Percentiles rank a stretch among this genome's conserved stretches.
phyloP scores from a whole-genome alignment of 768 basidiomycete species.

The Pilatotrama ljubarskyi region DNA sequence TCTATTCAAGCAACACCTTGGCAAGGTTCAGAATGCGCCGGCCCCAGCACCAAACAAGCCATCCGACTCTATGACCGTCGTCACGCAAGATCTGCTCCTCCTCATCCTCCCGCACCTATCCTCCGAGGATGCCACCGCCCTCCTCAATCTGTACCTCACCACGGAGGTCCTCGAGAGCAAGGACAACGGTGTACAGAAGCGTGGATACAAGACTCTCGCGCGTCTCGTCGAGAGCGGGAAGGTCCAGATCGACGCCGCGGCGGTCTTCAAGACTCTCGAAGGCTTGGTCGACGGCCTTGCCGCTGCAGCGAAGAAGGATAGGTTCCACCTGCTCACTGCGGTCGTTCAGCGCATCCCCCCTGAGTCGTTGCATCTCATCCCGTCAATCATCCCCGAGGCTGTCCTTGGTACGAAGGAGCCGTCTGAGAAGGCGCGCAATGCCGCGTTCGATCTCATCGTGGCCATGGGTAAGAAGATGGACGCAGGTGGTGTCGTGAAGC shows the following conservation, averaged over 20 bases:
- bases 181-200: conserved; percentile 93
- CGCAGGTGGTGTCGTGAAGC: conserved; percentile 78
- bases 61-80: conserved; percentile 51
- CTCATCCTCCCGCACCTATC: conserved; percentile 80
- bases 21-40: conserved; percentile 35
- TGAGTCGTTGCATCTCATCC: conserved; percentile 77
- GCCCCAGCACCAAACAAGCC: conserved; percentile 32
- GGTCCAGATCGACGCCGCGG: conserved; percentile 53
- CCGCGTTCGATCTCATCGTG: conserved; percentile 88
- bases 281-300: conserved; percentile 63
- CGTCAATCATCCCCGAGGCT: conserved; percentile 89
- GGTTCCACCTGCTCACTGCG: conserved; percentile 70
- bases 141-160: conserved; percentile 72
- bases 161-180: conserved; percentile 67
- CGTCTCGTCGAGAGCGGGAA: conserved; percentile 69
- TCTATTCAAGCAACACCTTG: conserved; percentile 67
- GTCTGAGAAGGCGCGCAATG: conserved; percentile 85
- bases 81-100: conserved; percentile 83
- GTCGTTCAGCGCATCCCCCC: conserved; percentile 71
- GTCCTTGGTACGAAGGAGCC: conserved; percentile 96
- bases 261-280: conserved; percentile 64
- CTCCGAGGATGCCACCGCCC: conserved; percentile 51
- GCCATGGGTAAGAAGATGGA: conserved; percentile 93
- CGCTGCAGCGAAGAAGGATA: conserved; percentile 92
- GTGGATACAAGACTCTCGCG: conserved; percentile 86